A percentile compares a stretch with the other conserved stretches of the same genome.
phyloP scores from a whole-genome alignment of 2,329 filamentous ascomycete species.

The Sporothrix sp. region DNA sequence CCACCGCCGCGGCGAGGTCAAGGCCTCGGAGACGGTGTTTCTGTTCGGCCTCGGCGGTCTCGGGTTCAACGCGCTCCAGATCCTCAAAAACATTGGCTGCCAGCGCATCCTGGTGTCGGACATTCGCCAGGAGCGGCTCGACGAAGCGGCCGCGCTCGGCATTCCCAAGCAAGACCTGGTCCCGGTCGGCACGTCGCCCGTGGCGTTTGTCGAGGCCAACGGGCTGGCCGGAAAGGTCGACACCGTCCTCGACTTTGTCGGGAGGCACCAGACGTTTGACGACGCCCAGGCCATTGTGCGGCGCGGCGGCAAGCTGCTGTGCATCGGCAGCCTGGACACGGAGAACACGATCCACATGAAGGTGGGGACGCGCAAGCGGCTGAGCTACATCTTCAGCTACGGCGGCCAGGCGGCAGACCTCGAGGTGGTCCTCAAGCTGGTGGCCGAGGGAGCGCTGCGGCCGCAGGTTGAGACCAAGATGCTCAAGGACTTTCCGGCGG shows the following conservation, averaged over 20 bases:
- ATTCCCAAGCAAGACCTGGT: background rate
- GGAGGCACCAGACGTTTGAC: constrained; percentile 8
- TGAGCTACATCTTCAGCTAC: constrained; percentile 8
- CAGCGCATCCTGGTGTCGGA: constrained; percentile 2
- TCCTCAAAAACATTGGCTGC: background rate
- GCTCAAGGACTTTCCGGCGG: background rate
- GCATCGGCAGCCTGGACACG: constrained; percentile 8
- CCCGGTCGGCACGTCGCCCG: background rate
- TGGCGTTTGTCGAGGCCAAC: background rate
- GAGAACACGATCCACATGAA: constrained; percentile 9
- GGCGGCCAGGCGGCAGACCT: constrained; percentile 2
- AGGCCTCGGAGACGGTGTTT: constrained; percentile 5
- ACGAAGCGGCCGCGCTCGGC: constrained; percentile 2
- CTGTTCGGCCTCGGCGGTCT: constrained; percentile 3
- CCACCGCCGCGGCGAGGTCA: constrained; percentile 3
- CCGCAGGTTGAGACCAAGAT: constrained; percentile 4
- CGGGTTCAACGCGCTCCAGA: constrained; percentile 4
- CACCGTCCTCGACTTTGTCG: constrained; percentile 3
- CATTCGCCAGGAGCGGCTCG: constrained; percentile 7
- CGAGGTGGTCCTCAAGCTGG: background rate
- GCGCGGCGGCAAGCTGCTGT: constrained; percentile 5
- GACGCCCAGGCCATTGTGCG: constrained; percentile 6
- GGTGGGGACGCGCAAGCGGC: constrained; percentile 7
- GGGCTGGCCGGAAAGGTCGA: background rate
- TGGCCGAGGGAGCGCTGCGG: background rate